Percentiles rank a stretch among this genome's conserved stretches.
These are phyloP conservation scores for Papiliotrema flavescens DNA, from an alignment of 1,284 basidiomycete species.

Conservation along the genomic window DNA sequence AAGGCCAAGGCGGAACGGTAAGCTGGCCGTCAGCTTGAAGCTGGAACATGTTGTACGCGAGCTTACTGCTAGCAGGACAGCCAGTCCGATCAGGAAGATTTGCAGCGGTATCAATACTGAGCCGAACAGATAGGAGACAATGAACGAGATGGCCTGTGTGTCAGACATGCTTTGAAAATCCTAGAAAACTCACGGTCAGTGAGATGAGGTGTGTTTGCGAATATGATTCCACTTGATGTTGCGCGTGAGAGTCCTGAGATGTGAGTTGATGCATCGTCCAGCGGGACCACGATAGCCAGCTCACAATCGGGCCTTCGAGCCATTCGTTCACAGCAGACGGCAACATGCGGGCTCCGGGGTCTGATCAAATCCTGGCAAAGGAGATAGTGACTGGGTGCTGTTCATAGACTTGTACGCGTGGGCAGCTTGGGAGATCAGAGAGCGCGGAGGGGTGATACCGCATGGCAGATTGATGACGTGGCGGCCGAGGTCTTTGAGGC, in stretches of 20 bases:
- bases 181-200: conserved; percentile 29
- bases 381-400: too few relatives aligned
- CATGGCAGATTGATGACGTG: too few relatives aligned
- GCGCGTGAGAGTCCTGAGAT: conserved; percentile 36
- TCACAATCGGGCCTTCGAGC: conserved; percentile 36
- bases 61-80: conserved; percentile 29
- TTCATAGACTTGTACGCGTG: too few relatives aligned
- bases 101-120: conserved; percentile 38
- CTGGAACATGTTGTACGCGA: neutral
- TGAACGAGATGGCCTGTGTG: conserved; percentile 30
- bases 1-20: conserved; percentile 40
- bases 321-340: neutral
- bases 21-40: conserved; percentile 10
- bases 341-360: neutral
- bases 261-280: neutral
- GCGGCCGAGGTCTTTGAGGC: too few relatives aligned
- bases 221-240: conserved; percentile 29
- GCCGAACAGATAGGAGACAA: conserved; percentile 23
- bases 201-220: conserved; percentile 33
- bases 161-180: conserved; percentile 2
- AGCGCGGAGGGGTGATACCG: too few relatives aligned
- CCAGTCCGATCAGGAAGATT: conserved; percentile 32
- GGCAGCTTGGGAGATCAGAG: too few relatives aligned
- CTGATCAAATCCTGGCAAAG: too few relatives aligned
- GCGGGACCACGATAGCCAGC: neutral